Conservation (phyloP, 2,329 filamentous ascomycete species). For the Talaromyces amestolkiae region DNA sequence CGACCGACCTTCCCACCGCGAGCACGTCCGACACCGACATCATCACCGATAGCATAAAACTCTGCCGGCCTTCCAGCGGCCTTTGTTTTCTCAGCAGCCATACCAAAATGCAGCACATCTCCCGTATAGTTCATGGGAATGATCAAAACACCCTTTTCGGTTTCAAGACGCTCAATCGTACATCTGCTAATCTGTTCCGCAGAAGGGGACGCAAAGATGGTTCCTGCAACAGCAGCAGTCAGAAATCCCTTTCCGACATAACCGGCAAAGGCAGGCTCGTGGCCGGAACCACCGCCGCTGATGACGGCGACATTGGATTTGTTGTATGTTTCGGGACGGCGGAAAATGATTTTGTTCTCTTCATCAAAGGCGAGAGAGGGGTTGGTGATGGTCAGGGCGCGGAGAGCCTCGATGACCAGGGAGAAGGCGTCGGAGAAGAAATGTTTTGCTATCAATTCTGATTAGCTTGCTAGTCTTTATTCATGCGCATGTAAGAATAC, state of each 20-base stretch:
- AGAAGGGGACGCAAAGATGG: slow-evolving; percentile 78
- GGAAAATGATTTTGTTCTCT: slow-evolving; percentile 81
- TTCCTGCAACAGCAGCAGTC: slow-evolving; percentile 77
- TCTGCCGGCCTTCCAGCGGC: slow-evolving; percentile 74
- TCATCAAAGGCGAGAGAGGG: slow-evolving; percentile 76
- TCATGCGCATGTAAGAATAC: background rate
- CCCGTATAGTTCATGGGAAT: slow-evolving; percentile 95
- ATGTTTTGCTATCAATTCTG: slow-evolving; percentile 60
- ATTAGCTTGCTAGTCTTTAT: background rate
- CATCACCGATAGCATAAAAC: slow-evolving; percentile 89
- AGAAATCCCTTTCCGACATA: slow-evolving; percentile 82
- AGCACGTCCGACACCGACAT: slow-evolving; percentile 79
- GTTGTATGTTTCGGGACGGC: slow-evolving; percentile 55
- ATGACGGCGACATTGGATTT: slow-evolving; percentile 71
- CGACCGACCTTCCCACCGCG: slow-evolving; percentile 89
- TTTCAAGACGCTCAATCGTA: slow-evolving; percentile 70
- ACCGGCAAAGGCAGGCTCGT: slow-evolving; percentile 82
- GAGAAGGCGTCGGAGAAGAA: slow-evolving; percentile 82
- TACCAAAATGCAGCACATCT: slow-evolving; percentile 86
- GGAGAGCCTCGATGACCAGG: slow-evolving; percentile 74
- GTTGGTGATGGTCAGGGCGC: slow-evolving; percentile 76
- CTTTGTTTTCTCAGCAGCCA: slow-evolving; percentile 88
- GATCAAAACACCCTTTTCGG: slow-evolving; percentile 73
- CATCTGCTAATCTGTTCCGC: slow-evolving; percentile 79
- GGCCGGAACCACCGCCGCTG: slow-evolving; percentile 84